Base-by-base conservation (phyloP, 805 yeast genomes). In the Cyberlindnera saturnus region DNA sequence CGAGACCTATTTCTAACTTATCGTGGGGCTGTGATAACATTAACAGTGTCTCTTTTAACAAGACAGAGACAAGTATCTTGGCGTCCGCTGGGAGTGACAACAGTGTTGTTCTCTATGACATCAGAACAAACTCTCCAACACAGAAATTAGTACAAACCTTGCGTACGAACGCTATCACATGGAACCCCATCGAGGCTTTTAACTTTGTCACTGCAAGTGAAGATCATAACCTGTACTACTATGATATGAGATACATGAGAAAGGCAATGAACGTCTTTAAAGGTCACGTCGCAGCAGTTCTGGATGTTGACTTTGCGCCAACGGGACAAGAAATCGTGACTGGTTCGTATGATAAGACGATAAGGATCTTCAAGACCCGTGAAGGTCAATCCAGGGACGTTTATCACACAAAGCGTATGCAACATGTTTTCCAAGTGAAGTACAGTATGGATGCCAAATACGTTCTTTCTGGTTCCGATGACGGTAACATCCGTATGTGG, bases 181-280 rank as follows among this genome's bases (percentile, higher is more conserved):
- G 98, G 98, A 93, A 93, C 65, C 99, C 99, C 5, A 86, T 93
- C 83, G 98, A 93, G 64, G 96, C 98, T 2, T 93, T 78, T 67
- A 81, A 85, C 59, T 91, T 93, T 67, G 97, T 90, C 15, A 79
- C 86, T 34, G 98, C 88, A 3, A 79, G 80, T 59, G 99, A 93
- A 66, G 98, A 93, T 68, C 97, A 91, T 64, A 93, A 93, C 62
- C 81, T 84, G 9, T 93, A 93, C 63, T 74, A 85, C 42, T 95
- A 96, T 79, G 99, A 93, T 66, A 91, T 95, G 97, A 75, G 99
- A 62, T 86, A 90, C 59, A 72, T 95, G 77, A 73, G 73, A 36
- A 74, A 86, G 43, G 82, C 97, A 1, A 63, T 83, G 40, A 90
- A 89, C 52, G 88, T 95, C 11, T 87, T 75, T 66, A 89, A 91